Conservation (phyloP, 495 filamentous ascomycete genomes). For the Cryomyces antarcticus region DNA sequence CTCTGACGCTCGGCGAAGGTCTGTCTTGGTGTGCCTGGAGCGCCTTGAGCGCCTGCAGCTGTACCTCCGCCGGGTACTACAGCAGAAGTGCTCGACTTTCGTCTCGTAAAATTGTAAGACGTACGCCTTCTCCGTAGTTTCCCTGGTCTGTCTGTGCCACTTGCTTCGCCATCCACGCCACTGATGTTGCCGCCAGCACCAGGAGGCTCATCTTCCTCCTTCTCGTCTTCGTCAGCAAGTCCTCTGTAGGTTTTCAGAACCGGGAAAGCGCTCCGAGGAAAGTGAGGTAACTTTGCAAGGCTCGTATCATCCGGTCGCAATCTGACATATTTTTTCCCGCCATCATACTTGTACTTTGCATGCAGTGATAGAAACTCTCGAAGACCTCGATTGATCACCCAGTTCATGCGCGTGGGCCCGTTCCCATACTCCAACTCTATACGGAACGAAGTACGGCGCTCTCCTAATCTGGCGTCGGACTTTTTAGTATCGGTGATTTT, state of each 20-base stretch:
- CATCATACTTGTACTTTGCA: conserved; percentile 69
- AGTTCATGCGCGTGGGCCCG: conserved; percentile 89
- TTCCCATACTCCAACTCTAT: conserved; percentile 94
- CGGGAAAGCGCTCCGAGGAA: conserved; percentile 79
- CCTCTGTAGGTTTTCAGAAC: conserved; percentile 70
- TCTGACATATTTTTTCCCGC: conserved; percentile 51
- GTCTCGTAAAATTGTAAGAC: conserved; percentile 30
- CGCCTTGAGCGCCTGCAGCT: conserved; percentile 15
- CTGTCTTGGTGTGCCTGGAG: conserved; percentile 21
- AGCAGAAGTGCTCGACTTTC: conserved; percentile 35
- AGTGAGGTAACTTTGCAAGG: conserved; percentile 57
- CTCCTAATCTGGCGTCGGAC: conserved; percentile 36
- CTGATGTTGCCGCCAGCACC: conserved; percentile 25
- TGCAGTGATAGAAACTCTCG: conserved; percentile 87
- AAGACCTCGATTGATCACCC: conserved; percentile 74
- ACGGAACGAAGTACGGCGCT: conserved; percentile 69
- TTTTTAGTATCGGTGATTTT: conserved; percentile 56
- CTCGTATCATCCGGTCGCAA: conserved; percentile 32
- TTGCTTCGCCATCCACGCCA: conserved; percentile 36
- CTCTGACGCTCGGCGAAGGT: conserved; percentile 51
- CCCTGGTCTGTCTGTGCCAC: conserved; percentile 31
- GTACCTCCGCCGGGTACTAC: conserved; percentile 19
- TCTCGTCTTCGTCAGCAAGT: conserved; percentile 69
- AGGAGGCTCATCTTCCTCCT: conserved; percentile 25
- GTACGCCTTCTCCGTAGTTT: conserved; percentile 46